phyloP scores from a whole-genome alignment of 495 filamentous ascomycete genomes.

The Xylaria bambusicola region DNA sequence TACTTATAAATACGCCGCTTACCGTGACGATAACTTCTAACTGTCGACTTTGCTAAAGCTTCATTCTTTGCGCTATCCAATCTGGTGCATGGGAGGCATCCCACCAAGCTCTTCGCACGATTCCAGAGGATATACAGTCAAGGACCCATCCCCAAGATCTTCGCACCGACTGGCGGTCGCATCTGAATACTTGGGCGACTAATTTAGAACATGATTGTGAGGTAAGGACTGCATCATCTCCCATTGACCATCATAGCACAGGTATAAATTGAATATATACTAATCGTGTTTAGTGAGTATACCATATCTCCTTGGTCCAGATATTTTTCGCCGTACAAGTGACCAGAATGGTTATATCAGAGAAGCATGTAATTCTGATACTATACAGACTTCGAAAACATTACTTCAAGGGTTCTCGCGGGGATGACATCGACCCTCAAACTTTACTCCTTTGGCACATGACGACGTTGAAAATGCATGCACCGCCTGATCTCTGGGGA shows the following conservation, averaged over 20 bases:
- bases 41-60: background rate
- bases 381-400: constrained; percentile 5
- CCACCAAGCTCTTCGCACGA: constrained; percentile 25
- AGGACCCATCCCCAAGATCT: constrained; percentile 1
- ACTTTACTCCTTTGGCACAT: constrained; percentile 31
- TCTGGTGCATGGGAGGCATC: constrained; percentile 28
- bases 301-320: background rate
- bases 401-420: constrained; percentile 6
- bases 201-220: constrained; percentile 23
- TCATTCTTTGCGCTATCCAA: constrained; percentile 31
- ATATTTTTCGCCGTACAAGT: too few species aligned
- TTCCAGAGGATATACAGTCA: constrained; percentile 19
- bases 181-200: constrained; percentile 19
- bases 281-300: constrained; percentile 1
- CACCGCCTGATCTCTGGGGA: constrained; percentile 19
- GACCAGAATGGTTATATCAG: background rate
- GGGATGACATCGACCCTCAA: constrained; percentile 16
- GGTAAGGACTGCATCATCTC: background rate
- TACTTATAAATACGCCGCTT: too few species aligned
- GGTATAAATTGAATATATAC: background rate
- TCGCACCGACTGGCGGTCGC: constrained; percentile 15
- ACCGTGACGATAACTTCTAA: background rate
- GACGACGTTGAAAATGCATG: constrained; percentile 26
- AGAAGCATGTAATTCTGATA: background rate
- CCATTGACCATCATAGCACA: background rate